Evolutionary conservation across 2,329 filamentous ascomycete species (phyloP), one percentile per base, ranked within the genome.

Genomic region (Fusarium buxicola): DNA sequence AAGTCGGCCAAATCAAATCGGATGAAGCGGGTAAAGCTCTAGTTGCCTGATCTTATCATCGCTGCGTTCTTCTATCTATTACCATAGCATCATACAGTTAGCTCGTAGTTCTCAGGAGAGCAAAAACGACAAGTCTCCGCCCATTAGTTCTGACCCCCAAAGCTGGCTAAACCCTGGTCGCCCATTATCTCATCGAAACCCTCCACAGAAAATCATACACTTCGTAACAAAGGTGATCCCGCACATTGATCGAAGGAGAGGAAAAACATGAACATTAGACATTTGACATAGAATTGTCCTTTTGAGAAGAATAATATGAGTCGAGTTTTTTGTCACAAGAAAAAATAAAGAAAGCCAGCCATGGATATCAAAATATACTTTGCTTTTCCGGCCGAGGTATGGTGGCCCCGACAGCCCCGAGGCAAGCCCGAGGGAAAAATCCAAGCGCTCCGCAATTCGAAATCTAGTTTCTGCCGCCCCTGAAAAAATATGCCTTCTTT

Each of bases 381-480:
- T 60, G 65, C 66, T 70, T 70, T 70, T 70, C 63, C 21, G 53
- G 50, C 56, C 54, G 50, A 66, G 60, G 52, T 43, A 51, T 55
- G 40, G 54, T 65, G 46, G 63, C 64, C 66, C 68, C 61, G 51
- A 65, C 68, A 50, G 58, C 68, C 68, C 68, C 68, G 68, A 70
- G 51, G 58, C 68, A 70, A 65, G 68, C 68, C 68, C 68, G 68
- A 70, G 68, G 52, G 60, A 51, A 62, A 72, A 71, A 71, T 72
- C 71, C 69, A 72, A 74, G 46, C 60, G 68, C 68, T 70, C 68
- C 68, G 68, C 68, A 70, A 62, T 66, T 57, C 58, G 59, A 70
- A 50, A 66, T 70, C 68, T 70, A 70, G 68, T 70, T 66, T 66
- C 63, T 50, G 55, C 60, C 62, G 51, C 51, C 51, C 47, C 54